Conservation (phyloP, 2,329 filamentous ascomycete species). For the Fusarium avenaceum region DNA sequence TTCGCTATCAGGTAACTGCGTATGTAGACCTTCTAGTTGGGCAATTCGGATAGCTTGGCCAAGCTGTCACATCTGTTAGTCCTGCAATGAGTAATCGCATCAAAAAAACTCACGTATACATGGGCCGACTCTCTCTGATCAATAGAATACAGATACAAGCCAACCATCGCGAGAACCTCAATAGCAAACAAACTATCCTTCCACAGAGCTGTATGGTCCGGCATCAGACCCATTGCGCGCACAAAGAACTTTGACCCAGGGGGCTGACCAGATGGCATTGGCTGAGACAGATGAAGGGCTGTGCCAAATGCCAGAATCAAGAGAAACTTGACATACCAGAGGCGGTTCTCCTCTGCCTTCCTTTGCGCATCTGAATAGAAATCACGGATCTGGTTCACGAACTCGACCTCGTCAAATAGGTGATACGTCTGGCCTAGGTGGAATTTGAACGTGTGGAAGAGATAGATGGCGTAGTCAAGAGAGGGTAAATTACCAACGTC, state of each 20-base stretch:
- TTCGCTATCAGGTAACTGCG: conserved; percentile 55
- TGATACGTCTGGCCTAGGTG: conserved; percentile 55
- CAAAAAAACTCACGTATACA: conserved; percentile 43
- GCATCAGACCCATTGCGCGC: conserved; percentile 55
- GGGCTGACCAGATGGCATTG: conserved; percentile 49
- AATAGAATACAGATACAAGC: conserved; percentile 56
- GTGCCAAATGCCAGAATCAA: conserved; percentile 60
- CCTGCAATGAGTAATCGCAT: accelerated
- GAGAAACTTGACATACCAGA: conserved; percentile 67
- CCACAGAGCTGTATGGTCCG: conserved; percentile 52
- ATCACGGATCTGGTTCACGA: conserved; percentile 47
- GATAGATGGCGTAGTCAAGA: conserved; percentile 52
- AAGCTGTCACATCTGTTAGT: conserved; percentile 46
- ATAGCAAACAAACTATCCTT: conserved; percentile 56
- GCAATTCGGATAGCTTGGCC: conserved; percentile 58
- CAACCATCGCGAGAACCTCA: conserved; percentile 54
- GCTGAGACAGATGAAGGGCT: conserved; percentile 43
- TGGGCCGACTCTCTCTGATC: conserved; percentile 55
- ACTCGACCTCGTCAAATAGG: conserved; percentile 53
- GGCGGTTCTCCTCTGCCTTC: conserved; percentile 37
- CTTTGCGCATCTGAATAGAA: conserved; percentile 43
- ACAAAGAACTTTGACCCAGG: conserved; percentile 53
- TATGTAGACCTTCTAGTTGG: conserved; percentile 58
- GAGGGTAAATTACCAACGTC: conserved; percentile 54
- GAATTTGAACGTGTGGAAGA: conserved; percentile 56